These are phyloP conservation scores for Teratosphaeria gauchensis DNA, from an alignment of 2,329 filamentous ascomycete genomes.

Conservation along the genomic window DNA sequence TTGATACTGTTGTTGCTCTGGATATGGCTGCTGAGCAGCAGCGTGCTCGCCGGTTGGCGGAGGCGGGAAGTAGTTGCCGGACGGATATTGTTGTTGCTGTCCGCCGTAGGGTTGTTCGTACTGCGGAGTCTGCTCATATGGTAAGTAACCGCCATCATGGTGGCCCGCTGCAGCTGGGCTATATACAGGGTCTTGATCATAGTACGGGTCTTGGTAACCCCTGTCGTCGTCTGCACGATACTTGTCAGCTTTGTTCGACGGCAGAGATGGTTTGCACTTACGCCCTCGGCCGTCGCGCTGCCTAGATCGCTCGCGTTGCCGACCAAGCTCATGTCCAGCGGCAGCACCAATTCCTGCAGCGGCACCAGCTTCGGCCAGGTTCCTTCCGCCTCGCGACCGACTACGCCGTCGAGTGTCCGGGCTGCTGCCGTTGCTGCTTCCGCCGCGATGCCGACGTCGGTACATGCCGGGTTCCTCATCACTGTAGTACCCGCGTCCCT, in stretches of 20 bases:
- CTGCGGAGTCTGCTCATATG: conserved; percentile 16
- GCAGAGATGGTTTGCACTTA: background rate
- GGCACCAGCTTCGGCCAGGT: conserved; percentile 46
- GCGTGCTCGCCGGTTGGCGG: conserved; percentile 26
- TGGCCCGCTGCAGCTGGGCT: conserved; percentile 27
- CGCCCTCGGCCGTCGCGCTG: conserved; percentile 6
- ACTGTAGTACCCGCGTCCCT: conserved; percentile 23
- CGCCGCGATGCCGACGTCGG: conserved; percentile 34
- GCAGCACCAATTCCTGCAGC: conserved; percentile 49
- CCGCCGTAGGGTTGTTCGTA: conserved; percentile 18
- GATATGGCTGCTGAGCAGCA: conserved; percentile 12
- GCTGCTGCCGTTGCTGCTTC: conserved; percentile 33
- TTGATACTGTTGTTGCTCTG: conserved; percentile 19
- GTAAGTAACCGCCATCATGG: conserved; percentile 19
- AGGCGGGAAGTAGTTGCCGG: conserved; percentile 41
- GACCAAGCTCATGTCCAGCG: conserved; percentile 44
- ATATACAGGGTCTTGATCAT: conserved; percentile 19
- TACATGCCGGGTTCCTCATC: conserved; percentile 34
- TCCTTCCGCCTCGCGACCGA: conserved; percentile 29
- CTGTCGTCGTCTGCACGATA: conserved; percentile 12
- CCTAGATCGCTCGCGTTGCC: conserved; percentile 45
- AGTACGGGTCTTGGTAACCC: conserved; percentile 12
- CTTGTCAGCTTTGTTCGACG: background rate
- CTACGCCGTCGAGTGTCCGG: conserved; percentile 28
- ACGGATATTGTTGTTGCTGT: conserved; percentile 28